Evolutionary conservation across 2,329 filamentous ascomycete species (phyloP).

Genomic region (Beauveria medogensis): DNA sequence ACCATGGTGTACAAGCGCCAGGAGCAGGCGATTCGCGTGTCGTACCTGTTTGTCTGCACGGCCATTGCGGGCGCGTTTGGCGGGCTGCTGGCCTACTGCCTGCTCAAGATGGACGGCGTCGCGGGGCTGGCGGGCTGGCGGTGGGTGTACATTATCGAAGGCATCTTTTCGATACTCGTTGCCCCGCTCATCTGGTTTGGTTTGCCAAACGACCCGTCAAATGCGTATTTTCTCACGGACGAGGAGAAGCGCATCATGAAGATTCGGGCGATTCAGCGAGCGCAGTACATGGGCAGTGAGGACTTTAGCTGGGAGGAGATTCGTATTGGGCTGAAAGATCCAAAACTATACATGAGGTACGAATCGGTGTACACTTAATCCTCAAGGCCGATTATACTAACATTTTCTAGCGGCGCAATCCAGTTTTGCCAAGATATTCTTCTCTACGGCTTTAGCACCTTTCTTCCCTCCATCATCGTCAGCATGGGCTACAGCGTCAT

Average conservation of each 20-base stretch:
- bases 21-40: slow-evolving; percentile 46
- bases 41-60: slow-evolving; percentile 39
- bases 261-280: slow-evolving; percentile 34
- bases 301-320: slow-evolving; percentile 44
- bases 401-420: slow-evolving; percentile 25
- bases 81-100: slow-evolving; percentile 38
- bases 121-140: slow-evolving; percentile 38
- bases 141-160: slow-evolving; percentile 45
- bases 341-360: slow-evolving; percentile 42
- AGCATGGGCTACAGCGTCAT: slow-evolving; percentile 43
- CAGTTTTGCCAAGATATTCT: slow-evolving; percentile 46
- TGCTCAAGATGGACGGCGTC: slow-evolving; percentile 37
- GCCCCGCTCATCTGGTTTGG: slow-evolving; percentile 37
- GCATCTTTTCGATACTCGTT: slow-evolving; percentile 34
- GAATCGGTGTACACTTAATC: slow-evolving; percentile 7
- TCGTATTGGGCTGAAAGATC: slow-evolving; percentile 36
- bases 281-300: slow-evolving; percentile 39
- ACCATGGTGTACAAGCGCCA: slow-evolving; percentile 32
- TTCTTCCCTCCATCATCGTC: slow-evolving; percentile 47
- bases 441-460: slow-evolving; percentile 50
- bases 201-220: slow-evolving; percentile 37
- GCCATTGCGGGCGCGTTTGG: slow-evolving; percentile 37
- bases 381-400: not conserved
- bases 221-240: slow-evolving; percentile 39
- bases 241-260: slow-evolving; percentile 44